A percentile compares a stretch with the other conserved stretches of the same genome.
Conservation (phyloP, 257 asterid species). For the Solanum clarkiae region DNA sequence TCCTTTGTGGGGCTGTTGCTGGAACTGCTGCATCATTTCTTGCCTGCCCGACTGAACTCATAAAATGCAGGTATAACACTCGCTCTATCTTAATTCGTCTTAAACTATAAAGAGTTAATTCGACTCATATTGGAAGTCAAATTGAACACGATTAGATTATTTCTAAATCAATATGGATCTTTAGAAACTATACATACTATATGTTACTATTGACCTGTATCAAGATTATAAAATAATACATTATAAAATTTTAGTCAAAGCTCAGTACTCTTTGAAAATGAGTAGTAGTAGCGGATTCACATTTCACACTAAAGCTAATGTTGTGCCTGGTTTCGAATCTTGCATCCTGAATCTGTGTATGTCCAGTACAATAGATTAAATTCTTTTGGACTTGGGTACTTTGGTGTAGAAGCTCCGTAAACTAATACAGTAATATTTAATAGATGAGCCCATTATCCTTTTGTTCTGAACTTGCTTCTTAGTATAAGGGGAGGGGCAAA, state of each 20-base stretch:
- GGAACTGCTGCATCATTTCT: slow-evolving; percentile 75
- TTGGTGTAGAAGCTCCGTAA: background rate
- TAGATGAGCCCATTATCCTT: background rate
- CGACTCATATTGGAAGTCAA: background rate
- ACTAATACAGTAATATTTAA: background rate
- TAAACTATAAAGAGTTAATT: background rate
- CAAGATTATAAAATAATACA: background rate
- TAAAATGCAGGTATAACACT: slow-evolving; percentile 63
- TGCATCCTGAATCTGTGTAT: background rate
- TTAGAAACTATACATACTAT: background rate
- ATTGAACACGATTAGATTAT: background rate
- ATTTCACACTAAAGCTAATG: background rate
- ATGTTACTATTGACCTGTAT: background rate
- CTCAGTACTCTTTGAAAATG: background rate
- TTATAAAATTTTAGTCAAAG: background rate
- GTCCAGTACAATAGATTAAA: background rate
- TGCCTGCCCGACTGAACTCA: slow-evolving; percentile 86
- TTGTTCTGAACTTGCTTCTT: background rate
- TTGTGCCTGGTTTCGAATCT: background rate
- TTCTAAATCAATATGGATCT: background rate
- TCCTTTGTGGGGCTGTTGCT: slow-evolving; percentile 85
- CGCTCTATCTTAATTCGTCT: background rate
- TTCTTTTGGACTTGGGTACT: background rate
- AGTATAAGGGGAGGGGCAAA: background rate
- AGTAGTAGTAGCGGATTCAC: background rate